A percentile compares a stretch with the other conserved stretches of the same genome.
These are phyloP conservation scores for Blastocystis hominis DNA, from an alignment of 352 stramenopile genomes.

Conservation along the genomic window DNA sequence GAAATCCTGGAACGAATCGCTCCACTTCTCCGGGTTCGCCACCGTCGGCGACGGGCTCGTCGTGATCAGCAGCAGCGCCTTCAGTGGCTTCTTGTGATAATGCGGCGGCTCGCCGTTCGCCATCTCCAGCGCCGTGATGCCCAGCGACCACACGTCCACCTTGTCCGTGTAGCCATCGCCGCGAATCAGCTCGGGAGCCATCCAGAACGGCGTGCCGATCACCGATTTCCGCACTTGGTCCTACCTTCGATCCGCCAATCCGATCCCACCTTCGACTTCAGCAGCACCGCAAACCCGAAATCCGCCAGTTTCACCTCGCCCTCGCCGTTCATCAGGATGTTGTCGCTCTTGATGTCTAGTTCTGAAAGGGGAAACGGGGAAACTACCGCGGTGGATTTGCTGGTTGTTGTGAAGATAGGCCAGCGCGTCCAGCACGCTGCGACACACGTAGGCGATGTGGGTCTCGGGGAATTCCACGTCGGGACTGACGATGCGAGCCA, in stretches of 20 bases:
- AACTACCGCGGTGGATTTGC: conserved; percentile 62
- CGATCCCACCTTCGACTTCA: conserved; percentile 61
- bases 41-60: conserved; percentile 73
- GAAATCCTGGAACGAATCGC: conserved; percentile 71
- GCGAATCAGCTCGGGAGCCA: conserved; percentile 82
- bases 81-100: conserved; percentile 77
- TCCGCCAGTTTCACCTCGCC: conserved; percentile 66
- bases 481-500: conserved; percentile 73
- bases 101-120: conserved; percentile 77
- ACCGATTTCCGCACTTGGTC: conserved; percentile 66
- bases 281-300: conserved; percentile 67
- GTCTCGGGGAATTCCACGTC: conserved; percentile 62
- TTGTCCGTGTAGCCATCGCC: conserved; percentile 66
- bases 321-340: conserved; percentile 63
- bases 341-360: conserved; percentile 66
- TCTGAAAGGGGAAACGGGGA: too few relatives aligned
- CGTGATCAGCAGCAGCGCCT: conserved; percentile 66
- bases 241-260: neutral
- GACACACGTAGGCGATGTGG: conserved; percentile 64
- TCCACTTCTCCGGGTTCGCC: conserved; percentile 70
- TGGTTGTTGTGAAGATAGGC: conserved; percentile 63
- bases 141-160: conserved; percentile 65
- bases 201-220: conserved; percentile 82
- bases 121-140: conserved; percentile 78
- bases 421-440: conserved; percentile 59